Base-by-base conservation (phyloP, 352 stramenopile species). In the Aphanomyces invadans region DNA sequence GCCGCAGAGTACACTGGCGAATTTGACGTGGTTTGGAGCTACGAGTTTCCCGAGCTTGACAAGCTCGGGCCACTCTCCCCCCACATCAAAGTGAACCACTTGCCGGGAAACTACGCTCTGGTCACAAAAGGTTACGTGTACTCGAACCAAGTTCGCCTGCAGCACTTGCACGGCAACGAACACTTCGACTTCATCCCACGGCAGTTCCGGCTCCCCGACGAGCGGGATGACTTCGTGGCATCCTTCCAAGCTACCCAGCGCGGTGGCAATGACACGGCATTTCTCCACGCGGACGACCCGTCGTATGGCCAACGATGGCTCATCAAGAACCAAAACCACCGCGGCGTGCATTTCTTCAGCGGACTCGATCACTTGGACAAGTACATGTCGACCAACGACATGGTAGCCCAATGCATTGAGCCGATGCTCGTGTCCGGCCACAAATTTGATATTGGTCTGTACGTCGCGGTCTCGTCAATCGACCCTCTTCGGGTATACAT, bases 381-480 rank as follows among this genome's bases (percentile, higher is more conserved):
- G 26, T 17, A 65, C 28, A 70, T 70, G 63, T 32, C 44, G n/a
- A 33, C 63, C 17, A 70, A 70, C 45, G 48, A 63, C 28, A 65
- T 62, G 32, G 77, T 90, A 28, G 75, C 83, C 45, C 71, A 87
- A 61, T 96, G 92, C 70, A 71, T 92, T 15, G 84, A 95, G 70
- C 88, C 89, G 33, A 78, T 89, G 31, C 75, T 95, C 23, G 71
- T 97, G 25, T 86, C 95, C 54, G 85, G 80, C 46, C 80, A 91
- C 77, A 95, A 96, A 71, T 95, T 95, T 68, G 78, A 86, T 53
- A 81, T 95, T 33, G 81, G 88, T 2, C 89, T 95, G 66, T 96
- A 95, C 70, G 88, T 95, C 23, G 73, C 76, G 4, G 73, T 97
- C 26, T 91, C 86, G 19, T 95, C 80, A 39, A 65, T 92, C 1